Percentiles rank a stretch among this genome's conserved stretches.
These are phyloP conservation scores for Evernia prunastri DNA, from an alignment of 495 filamentous ascomycete species.

Conservation along the genomic window DNA sequence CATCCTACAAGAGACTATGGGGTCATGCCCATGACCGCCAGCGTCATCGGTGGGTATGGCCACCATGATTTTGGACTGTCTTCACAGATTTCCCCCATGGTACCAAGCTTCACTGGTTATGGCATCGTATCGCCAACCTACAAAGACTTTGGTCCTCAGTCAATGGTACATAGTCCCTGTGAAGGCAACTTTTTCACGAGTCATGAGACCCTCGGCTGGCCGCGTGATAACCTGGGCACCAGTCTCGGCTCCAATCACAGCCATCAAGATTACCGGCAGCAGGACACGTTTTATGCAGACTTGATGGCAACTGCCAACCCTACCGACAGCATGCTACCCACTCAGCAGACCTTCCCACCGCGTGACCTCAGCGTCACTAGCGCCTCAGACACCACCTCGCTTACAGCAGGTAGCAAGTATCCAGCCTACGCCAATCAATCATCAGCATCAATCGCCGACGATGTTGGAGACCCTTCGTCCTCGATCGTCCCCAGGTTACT, in stretches of 20 bases:
- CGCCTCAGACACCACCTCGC: conserved; percentile 14
- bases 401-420: conserved; percentile 20
- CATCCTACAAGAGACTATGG: conserved; percentile 33
- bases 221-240: conserved; percentile 32
- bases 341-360: conserved; percentile 17
- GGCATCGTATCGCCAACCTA: conserved; percentile 22
- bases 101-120: conserved; percentile 23
- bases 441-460: conserved; percentile 21
- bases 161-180: conserved; percentile 16
- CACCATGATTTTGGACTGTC: conserved; percentile 41
- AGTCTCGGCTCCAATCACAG: conserved; percentile 34
- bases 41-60: conserved; percentile 39
- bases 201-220: conserved; percentile 22
- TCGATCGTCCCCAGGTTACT: conserved; percentile 41
- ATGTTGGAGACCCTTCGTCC: conserved; percentile 32
- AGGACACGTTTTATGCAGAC: conserved; percentile 24
- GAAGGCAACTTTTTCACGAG: conserved; percentile 21
- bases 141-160: conserved; percentile 18
- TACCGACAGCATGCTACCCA: conserved; percentile 21
- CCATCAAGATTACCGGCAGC: conserved; percentile 28
- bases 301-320: conserved; percentile 14
- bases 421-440: conserved; percentile 17
- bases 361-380: conserved; percentile 20
- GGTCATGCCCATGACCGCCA: conserved; percentile 36
- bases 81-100: conserved; percentile 34